Evolutionary conservation across 192 early-diverging fungal species (phyloP).

Genomic region (Gorgonomyces haynaldii): DNA sequence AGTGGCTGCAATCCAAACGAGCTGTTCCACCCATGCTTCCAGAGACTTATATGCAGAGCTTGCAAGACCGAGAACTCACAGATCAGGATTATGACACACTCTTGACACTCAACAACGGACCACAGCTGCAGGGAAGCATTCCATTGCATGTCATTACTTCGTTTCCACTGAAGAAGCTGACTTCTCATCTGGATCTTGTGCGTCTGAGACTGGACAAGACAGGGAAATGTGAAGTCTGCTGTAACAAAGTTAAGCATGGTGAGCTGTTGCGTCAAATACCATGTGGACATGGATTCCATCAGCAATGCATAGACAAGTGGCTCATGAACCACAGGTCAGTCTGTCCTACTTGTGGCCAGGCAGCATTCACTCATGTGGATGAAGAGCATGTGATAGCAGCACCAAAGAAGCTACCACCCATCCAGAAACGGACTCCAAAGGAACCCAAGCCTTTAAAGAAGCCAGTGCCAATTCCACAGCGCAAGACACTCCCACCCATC

Average conservation of each 20-base stretch:
- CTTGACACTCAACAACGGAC: conserved; percentile 9
- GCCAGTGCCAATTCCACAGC: too few species aligned
- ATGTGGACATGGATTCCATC: conserved; percentile 29
- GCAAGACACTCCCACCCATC: too few species aligned
- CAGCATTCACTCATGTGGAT: too few species aligned
- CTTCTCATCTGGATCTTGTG: neutral
- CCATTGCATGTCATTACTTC: conserved; percentile 30
- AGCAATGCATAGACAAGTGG: conserved; percentile 18
- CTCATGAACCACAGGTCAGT: neutral
- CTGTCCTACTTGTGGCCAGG: too few species aligned
- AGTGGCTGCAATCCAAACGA: conserved; percentile 6
- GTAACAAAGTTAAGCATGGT: conserved; percentile 4
- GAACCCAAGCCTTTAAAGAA: too few species aligned
- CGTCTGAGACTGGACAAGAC: conserved; percentile 8
- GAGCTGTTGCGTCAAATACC: conserved; percentile 23
- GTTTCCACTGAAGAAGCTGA: conserved; percentile 15
- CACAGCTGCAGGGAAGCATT: conserved; percentile 17
- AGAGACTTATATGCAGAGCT: neutral
- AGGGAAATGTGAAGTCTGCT: conserved; percentile 14
- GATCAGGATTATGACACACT: conserved; percentile 22
- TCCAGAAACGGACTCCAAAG: too few species aligned
- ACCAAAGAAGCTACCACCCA: too few species aligned
- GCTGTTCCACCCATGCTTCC: conserved; percentile 12
- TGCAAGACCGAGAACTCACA: conserved; percentile 20
- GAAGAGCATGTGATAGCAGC: too few species aligned